Evolutionary conservation across 352 stramenopile genomes (phyloP).

Genomic region (Phytophthora pini): DNA sequence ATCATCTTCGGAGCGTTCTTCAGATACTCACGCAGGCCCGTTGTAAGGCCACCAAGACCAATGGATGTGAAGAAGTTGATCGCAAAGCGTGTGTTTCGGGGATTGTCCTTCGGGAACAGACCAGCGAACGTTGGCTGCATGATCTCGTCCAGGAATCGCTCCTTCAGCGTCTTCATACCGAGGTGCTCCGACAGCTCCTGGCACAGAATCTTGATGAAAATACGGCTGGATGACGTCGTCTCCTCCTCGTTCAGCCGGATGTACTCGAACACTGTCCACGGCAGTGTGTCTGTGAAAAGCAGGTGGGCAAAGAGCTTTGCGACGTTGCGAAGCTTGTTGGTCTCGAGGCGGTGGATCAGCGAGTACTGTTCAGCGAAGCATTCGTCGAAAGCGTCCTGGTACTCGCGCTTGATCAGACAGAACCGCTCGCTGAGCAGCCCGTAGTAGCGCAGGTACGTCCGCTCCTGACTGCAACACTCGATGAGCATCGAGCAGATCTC

Average conservation of each 20-base stretch:
- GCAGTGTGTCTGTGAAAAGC: slow-evolving; percentile 97
- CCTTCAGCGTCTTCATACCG: slow-evolving; percentile 95
- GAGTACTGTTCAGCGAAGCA: slow-evolving; percentile 95
- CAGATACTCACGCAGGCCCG: slow-evolving; percentile 95
- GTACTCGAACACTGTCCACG: slow-evolving; percentile 97
- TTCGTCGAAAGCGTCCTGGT: slow-evolving; percentile 95
- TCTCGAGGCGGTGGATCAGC: slow-evolving; percentile 98
- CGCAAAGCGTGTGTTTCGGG: slow-evolving; percentile 97
- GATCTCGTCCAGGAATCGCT: slow-evolving; percentile 93
- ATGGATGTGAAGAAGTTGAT: slow-evolving; percentile 99
- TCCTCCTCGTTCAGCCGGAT: slow-evolving; percentile 99
- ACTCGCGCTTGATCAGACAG: slow-evolving; percentile 96
- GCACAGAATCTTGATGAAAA: slow-evolving; percentile 99
- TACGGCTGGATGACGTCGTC: slow-evolving; percentile 98
- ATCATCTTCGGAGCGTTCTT: slow-evolving; percentile 97
- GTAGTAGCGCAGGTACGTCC: slow-evolving; percentile 98
- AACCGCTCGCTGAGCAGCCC: slow-evolving; percentile 97
- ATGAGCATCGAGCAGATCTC: slow-evolving; percentile 99
- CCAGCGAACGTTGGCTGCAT: slow-evolving; percentile 94
- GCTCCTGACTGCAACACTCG: slow-evolving; percentile 98
- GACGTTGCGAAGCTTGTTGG: slow-evolving; percentile 99
- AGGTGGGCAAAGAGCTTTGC: slow-evolving; percentile 99
- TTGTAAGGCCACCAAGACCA: slow-evolving; percentile 97
- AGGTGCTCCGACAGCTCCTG: slow-evolving; percentile 98
- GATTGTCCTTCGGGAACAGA: slow-evolving; percentile 97